Conservation (phyloP, 179 eudicot genomes). For the Vitellaria paradoxa region DNA sequence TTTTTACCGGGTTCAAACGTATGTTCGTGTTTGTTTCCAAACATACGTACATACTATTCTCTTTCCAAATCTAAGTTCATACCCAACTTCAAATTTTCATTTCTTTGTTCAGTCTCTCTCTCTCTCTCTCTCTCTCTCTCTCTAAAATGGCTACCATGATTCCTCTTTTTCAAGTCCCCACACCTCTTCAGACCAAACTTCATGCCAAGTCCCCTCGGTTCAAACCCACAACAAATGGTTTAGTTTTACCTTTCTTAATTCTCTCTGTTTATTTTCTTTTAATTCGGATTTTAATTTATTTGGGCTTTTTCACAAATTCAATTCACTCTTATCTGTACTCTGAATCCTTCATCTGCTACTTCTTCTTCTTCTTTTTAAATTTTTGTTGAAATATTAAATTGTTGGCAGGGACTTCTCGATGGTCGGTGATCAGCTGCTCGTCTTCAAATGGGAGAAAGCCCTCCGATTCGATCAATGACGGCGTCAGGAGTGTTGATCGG, state of each 20-base stretch:
- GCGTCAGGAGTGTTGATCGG: conserved; percentile 41
- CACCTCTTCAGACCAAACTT: not conserved
- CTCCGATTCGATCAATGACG: conserved; percentile 35
- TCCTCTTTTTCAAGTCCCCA: conserved; percentile 24
- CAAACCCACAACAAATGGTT: conserved; percentile 24
- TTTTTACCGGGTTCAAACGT: too few relatives aligned
- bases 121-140: conserved; percentile 2
- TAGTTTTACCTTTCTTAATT: conserved; percentile 17
- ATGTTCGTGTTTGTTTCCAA: too few relatives aligned
- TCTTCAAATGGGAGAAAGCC: conserved; percentile 62
- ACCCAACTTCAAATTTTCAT: not conserved
- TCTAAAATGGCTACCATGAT: conserved; percentile 24
- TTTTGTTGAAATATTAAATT: not conserved
- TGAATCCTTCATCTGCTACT: not conserved
- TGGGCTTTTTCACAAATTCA: not conserved
- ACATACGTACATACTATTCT: too few relatives aligned
- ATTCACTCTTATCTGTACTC: not conserved
- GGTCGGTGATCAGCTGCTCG: conserved; percentile 43
- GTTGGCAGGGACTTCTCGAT: conserved; percentile 26
- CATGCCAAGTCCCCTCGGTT: not conserved
- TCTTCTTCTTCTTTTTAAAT: not conserved
- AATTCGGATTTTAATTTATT: not conserved
- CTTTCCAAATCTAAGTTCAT: too few relatives aligned
- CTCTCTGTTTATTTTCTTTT: not conserved
- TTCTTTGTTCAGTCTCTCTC: not conserved